Base-by-base conservation (phyloP, 345 rosid genomes). In the Cardiospermum halicacabum region DNA sequence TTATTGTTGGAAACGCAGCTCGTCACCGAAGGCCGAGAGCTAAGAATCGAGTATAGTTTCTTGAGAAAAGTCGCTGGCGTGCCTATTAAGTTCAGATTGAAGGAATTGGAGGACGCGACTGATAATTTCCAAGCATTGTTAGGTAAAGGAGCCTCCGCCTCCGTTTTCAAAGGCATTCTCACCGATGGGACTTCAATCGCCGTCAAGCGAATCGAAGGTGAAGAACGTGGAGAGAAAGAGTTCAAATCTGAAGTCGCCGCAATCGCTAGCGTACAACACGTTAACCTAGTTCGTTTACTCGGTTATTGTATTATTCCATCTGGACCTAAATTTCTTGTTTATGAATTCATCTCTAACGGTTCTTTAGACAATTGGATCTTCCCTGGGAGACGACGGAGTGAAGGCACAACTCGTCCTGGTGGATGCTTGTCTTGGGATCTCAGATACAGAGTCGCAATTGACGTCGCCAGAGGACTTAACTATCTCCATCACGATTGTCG, bases 41-140 rank as follows among this genome's bases (percentile, higher is more conserved):
- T 89, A 12, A 76, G 86, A 31, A 78, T 84, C 18, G 96, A 92
- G 62, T 92, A 87, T 69, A 92, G 95, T 66, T 89, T 92, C 55
- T 73, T 92, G 0, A 61, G 98, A 60, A 87, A 85, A 78, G 95
- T 92, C 21, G 95, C 98, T 0, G 95, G 95, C 4, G 78, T 89
- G 11, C 96, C 98, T 0, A 87, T 72, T 1, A 87, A 77, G 57
- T 92, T 87, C 72, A 72, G 77, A 37, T 70, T 61, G 70, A 81
- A 73, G 36, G 96, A 92, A 67, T 76, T 92, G 0, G 98, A 87
- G 66, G 91, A 85, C 55, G 98, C 96, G 5, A 89, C 96, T 0
- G 88, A 84, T 18, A 75, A 82, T 56, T 92, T 89, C 67, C 67
- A 68, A 16, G 57, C 83, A 3, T 56, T 79, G 49, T 57, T 88